phyloP scores from a whole-genome alignment of 306 rosid species.

The Sicyos edulis region DNA sequence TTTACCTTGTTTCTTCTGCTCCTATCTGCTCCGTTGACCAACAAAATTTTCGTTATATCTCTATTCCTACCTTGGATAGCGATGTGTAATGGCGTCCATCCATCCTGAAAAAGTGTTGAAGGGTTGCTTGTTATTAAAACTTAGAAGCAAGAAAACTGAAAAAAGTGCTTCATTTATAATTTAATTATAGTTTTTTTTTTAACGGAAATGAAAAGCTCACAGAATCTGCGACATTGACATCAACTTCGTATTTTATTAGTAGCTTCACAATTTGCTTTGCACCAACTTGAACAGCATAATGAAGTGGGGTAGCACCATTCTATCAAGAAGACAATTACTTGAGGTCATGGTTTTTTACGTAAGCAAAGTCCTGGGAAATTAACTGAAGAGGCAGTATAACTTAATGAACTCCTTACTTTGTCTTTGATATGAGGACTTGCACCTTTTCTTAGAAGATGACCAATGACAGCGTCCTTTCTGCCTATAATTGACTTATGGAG shows the following conservation, averaged over 20 bases:
- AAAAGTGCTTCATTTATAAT: too few species aligned
- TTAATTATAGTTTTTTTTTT: too few species aligned
- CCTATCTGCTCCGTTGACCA: constrained; percentile 77
- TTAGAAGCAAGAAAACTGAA: neutral
- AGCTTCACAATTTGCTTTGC: constrained; percentile 77
- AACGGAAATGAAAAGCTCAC: constrained; percentile 33
- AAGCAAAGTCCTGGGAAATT: neutral
- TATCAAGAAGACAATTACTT: constrained; percentile 30
- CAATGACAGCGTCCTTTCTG: constrained; percentile 67
- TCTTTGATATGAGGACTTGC: constrained; percentile 82
- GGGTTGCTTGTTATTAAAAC: neutral
- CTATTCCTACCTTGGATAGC: constrained; percentile 84
- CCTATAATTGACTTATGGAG: constrained; percentile 84
- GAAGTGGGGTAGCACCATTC: constrained; percentile 98
- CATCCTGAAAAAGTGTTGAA: constrained; percentile 47
- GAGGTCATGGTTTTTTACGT: constrained; percentile 10
- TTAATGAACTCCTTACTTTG: constrained; percentile 39
- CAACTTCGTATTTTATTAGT: constrained; percentile 68
- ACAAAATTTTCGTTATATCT: constrained; percentile 71
- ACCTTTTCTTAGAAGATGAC: constrained; percentile 89
- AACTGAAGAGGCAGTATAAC: neutral
- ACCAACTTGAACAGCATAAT: constrained; percentile 93
- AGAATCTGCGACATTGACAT: constrained; percentile 68
- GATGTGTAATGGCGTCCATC: constrained; percentile 90
- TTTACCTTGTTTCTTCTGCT: constrained; percentile 67